Percentiles rank a stretch among this genome's conserved stretches.
Conservation (phyloP, 2,329 filamentous ascomycete genomes). For the Epichloe elymi region DNA sequence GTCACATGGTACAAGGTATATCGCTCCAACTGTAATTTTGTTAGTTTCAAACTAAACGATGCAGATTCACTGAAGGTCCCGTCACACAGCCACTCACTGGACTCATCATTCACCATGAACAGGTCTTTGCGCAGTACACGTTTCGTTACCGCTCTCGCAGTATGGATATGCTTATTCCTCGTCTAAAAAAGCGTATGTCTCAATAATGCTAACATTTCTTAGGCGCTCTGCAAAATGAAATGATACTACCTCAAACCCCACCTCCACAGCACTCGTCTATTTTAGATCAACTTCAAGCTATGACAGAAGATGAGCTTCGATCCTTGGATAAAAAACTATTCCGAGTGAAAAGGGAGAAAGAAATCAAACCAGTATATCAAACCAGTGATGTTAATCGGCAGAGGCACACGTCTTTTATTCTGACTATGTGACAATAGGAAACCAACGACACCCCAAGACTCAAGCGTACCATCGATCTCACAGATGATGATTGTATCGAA, state of each 20-base stretch:
- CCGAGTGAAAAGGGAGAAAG: constrained; percentile 1
- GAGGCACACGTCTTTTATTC: neutral
- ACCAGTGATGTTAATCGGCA: neutral
- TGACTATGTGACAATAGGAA: neutral
- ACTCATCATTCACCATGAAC: rapidly evolving
- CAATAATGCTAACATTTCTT: neutral
- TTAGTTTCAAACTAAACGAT: neutral
- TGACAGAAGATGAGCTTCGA: constrained; percentile 10
- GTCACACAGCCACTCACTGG: rapidly evolving
- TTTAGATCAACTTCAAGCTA: constrained; percentile 1
- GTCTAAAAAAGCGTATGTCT: neutral
- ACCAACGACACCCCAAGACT: neutral
- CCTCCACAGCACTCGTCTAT: neutral
- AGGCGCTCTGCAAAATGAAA: constrained; percentile 12
- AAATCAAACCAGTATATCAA: neutral
- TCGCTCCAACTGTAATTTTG: neutral
- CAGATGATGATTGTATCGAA: neutral
- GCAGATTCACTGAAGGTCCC: neutral
- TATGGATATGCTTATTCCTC: constrained; percentile 1
- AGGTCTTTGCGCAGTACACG: neutral
- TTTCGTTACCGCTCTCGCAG: constrained; percentile 14
- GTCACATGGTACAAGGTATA: constrained; percentile 12
- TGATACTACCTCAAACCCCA: constrained; percentile 11
- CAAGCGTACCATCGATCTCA: constrained; percentile 7
- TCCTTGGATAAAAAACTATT: constrained; percentile 11